These are phyloP conservation scores for Pycnococcus provasolii DNA, from an alignment of 139 green algal genomes.

Conservation along the genomic window DNA sequence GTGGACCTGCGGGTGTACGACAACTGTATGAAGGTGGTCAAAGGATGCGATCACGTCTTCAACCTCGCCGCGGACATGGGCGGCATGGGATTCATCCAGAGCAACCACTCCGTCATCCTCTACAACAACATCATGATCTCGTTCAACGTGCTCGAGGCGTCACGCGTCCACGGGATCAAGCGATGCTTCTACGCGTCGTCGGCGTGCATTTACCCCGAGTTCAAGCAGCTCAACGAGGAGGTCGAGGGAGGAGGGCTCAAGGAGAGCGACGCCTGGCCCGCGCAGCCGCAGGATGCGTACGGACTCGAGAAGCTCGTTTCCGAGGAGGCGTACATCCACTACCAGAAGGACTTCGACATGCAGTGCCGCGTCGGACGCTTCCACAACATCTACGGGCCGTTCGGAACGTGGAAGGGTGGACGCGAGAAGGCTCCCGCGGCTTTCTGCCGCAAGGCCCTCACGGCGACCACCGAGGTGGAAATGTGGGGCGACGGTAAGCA, in stretches of 20 bases:
- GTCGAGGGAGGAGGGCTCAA: conserved; percentile 79
- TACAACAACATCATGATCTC: conserved; percentile 99
- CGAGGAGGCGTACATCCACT: conserved; percentile 98
- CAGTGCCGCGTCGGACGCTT: conserved; percentile 79
- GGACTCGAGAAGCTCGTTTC: conserved; percentile 95
- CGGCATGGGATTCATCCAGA: conserved; percentile 99
- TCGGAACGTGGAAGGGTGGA: conserved; percentile 97
- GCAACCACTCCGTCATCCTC: conserved; percentile 97
- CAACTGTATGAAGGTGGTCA: conserved; percentile 43
- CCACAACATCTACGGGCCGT: conserved; percentile 82
- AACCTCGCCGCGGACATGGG: conserved; percentile 99
- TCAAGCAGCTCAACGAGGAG: conserved; percentile 74
- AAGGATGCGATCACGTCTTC: conserved; percentile 89
- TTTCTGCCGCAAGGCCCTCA: conserved; percentile 95
- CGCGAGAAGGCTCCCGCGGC: conserved; percentile 97
- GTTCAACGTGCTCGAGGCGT: conserved; percentile 97
- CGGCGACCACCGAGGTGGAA: conserved; percentile 73
- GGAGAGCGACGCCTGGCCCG: conserved; percentile 90
- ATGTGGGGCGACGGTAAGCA: conserved; percentile 99
- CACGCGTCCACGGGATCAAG: conserved; percentile 36
- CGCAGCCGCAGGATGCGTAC: conserved; percentile 95
- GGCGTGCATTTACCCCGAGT: conserved; percentile 98
- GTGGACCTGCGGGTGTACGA: conserved; percentile 91
- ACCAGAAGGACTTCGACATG: conserved; percentile 94
- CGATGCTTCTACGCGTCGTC: conserved; percentile 96